Evolutionary conservation across 176 grass and related monocot genomes (phyloP), one percentile per base, ranked within the genome.

Genomic region (Phyllostachys edulis): DNA sequence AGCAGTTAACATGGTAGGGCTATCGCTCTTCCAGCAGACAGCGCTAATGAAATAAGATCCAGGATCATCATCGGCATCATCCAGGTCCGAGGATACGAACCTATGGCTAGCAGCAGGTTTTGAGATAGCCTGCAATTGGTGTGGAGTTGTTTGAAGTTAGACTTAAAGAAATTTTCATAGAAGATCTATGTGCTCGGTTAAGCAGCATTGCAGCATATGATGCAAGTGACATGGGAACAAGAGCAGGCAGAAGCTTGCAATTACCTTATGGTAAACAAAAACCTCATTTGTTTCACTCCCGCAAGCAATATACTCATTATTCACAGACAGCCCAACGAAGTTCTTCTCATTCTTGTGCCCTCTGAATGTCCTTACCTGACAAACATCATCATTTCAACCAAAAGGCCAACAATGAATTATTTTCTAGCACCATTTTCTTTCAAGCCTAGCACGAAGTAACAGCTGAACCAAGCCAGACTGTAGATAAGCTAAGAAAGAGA

Each of bases 301-400:
- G 72, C 97, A 99, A 87, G 97, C 91, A 89, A 96, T 94, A 63
- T 99, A 99, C 38, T 96, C 97, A 37, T 77, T 92, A 86, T 92
- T 96, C 16, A 91, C 97, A 44, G 93, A 92, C 20, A 99, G 79
- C 17, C 97, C 97, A 45, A 99, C 97, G 27, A 99, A 99, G 75
- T 99, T 99, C 84, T 99, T 99, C 79, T 99, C 97, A 80, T 99
- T 99, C n/a, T 86, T 94, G 86, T 99, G 97, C 41, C 96, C 96
- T 90, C 88, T 99, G 87, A 99, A 96, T 7, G 93, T 99, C 78
- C 97, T 90, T 63, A 96, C 87, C 97, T 99, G 91, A 86, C 80
- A 72, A 82, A 68, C 12, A 70, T 24, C 62, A 24, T 47, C 42
- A 45, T 67, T 56, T 77, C 84, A 71, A 78, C 29, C 39, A 79